Conservation (phyloP, 495 filamentous ascomycete species). For the Aspergillus ellipticus region DNA sequence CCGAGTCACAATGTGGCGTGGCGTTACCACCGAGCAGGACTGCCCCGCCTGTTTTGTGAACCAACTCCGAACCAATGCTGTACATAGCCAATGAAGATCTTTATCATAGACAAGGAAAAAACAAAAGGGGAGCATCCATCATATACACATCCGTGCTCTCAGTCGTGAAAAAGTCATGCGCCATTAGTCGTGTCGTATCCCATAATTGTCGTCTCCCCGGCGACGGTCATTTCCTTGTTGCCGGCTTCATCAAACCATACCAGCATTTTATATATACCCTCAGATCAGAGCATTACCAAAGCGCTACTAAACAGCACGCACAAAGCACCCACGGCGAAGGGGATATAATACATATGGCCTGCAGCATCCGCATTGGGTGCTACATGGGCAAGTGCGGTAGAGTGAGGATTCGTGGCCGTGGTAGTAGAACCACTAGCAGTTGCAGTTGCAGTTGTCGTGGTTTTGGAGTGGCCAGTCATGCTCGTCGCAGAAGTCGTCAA, state of each 20-base stretch:
- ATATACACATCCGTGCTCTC: neutral
- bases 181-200: neutral
- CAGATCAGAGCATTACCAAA: neutral
- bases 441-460: conserved; percentile 73
- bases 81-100: neutral
- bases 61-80: neutral
- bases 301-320: conserved; percentile 21
- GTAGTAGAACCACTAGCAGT: neutral
- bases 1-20: neutral
- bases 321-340: conserved; percentile 5
- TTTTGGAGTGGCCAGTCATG: neutral
- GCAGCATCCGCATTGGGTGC: conserved; percentile 21
- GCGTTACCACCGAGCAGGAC: neutral
- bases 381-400: conserved; percentile 2
- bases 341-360: conserved; percentile 6
- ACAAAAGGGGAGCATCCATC: neutral
- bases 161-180: neutral
- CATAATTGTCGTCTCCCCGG: neutral
- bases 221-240: neutral
- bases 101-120: neutral
- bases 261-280: too few relatives aligned
- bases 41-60: neutral
- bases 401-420: neutral
- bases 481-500: conserved; percentile 6
- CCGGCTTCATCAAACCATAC: neutral